These are phyloP conservation scores for Neonectria sp. DNA, from an alignment of 2,329 filamentous ascomycete genomes.

Conservation along the genomic window DNA sequence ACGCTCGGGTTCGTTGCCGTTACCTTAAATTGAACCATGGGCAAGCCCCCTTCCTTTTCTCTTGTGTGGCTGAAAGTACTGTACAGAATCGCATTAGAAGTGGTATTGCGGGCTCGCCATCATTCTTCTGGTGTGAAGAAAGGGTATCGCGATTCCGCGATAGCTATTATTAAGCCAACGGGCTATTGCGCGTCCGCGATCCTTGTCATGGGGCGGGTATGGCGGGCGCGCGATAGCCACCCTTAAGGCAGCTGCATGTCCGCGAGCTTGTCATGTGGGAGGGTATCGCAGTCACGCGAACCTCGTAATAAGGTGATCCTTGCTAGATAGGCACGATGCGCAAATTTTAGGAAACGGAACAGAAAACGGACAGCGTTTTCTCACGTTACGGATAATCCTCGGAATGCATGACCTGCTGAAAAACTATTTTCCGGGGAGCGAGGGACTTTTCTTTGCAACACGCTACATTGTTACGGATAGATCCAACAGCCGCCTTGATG, in stretches of 20 bases:
- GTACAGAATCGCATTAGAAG: no score
- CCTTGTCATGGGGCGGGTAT: background rate
- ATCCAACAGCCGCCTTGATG: background rate
- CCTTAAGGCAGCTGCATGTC: background rate
- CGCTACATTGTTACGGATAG: background rate
- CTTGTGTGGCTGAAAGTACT: no score
- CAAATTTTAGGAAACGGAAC: background rate
- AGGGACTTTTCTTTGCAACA: background rate
- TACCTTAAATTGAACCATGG: no score
- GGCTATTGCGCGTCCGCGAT: background rate
- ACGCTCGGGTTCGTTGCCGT: no score
- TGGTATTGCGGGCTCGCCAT: no score
- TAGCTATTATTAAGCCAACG: background rate
- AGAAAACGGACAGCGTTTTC: background rate
- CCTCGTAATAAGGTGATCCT: background rate
- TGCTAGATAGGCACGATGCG: no score
- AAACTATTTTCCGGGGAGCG: background rate
- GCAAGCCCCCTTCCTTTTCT: no score
- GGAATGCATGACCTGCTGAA: background rate
- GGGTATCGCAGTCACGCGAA: background rate
- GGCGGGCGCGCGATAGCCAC: background rate
- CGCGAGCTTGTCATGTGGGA: no score
- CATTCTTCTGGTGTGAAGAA: no score
- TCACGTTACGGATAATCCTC: constrained; percentile 2
- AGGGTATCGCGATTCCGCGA: constrained; percentile 6